phyloP scores from a whole-genome alignment of 352 stramenopile species.

The Phytopythium delawarense region DNA sequence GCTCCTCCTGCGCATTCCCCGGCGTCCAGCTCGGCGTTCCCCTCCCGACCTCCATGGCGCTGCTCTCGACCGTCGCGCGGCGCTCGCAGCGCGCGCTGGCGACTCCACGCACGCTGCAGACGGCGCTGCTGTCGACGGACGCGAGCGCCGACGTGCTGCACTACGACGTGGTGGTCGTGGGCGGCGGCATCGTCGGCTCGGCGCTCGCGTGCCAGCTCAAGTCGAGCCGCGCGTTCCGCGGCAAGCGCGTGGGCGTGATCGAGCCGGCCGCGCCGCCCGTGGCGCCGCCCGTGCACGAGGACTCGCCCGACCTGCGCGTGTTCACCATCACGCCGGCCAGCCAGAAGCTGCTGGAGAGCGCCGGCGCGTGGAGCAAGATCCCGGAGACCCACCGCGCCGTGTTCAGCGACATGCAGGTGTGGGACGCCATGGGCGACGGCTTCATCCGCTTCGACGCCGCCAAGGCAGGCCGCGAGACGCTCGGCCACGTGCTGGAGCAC shows the following conservation, averaged over 20 bases:
- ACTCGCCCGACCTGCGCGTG: conserved; percentile 82
- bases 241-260: conserved; percentile 76
- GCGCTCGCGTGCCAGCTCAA: conserved; percentile 80
- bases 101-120: conserved; percentile 17
- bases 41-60: neutral
- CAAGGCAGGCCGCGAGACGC: conserved; percentile 47
- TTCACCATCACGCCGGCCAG: conserved; percentile 89
- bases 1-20: neutral
- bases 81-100: conserved; percentile 15
- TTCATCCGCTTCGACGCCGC: conserved; percentile 85
- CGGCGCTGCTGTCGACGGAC: conserved; percentile 17
- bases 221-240: conserved; percentile 67
- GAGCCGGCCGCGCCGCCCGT: conserved; percentile 43
- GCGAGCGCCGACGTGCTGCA: conserved; percentile 27
- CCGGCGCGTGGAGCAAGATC: conserved; percentile 79
- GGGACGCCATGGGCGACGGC: conserved; percentile 87
- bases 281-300: conserved; percentile 40
- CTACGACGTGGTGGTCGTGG: conserved; percentile 83
- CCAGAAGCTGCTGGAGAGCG: conserved; percentile 65
- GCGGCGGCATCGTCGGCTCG: conserved; percentile 79
- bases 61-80: conserved; percentile 10
- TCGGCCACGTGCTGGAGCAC: conserved; percentile 88
- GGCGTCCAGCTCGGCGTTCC: neutral
- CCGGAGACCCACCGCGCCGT: conserved; percentile 41
- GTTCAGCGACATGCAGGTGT: conserved; percentile 90